These are phyloP conservation scores for Wickerhamiella bombiphila DNA, from an alignment of 805 yeast genomes.

Conservation along the genomic window DNA sequence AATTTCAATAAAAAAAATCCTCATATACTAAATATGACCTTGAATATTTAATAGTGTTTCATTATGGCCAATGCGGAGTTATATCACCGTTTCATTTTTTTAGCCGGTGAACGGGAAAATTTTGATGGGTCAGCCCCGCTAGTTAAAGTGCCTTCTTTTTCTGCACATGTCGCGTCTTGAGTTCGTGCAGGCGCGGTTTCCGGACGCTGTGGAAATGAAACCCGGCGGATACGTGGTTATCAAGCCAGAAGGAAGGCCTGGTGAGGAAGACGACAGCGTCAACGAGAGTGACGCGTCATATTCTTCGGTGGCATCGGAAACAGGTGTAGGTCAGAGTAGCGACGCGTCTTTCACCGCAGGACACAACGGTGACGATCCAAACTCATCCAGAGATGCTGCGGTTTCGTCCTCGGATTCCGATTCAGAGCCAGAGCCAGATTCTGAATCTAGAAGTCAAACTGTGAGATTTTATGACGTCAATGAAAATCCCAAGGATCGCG, in stretches of 20 bases:
- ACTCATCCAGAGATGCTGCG: no score
- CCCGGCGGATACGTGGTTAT: constrained; percentile 39
- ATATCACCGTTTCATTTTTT: no score
- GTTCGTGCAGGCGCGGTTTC: constrained; percentile 46
- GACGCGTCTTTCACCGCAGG: no score
- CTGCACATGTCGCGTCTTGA: constrained; percentile 14
- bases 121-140: no score
- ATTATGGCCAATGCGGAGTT: no score
- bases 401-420: constrained; percentile 1
- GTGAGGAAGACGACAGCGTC: background rate
- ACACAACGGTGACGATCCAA: no score
- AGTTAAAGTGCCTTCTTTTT: no score
- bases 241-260: constrained; percentile 7
- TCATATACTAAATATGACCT: no score
- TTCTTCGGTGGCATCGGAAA: constrained; percentile 2
- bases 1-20: no score
- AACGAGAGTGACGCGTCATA: background rate
- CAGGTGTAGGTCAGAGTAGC: no score
- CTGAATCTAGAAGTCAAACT: background rate
- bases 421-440: constrained; percentile 4
- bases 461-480: constrained; percentile 39
- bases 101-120: no score
- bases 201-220: constrained; percentile 33
- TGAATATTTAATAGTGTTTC: no score
- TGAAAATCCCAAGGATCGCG: constrained; percentile 45